A percentile compares a stretch with the other conserved stretches of the same genome.
These are phyloP conservation scores for Juglanconis oblonga DNA, from an alignment of 2,329 filamentous ascomycete species.

Conservation along the genomic window DNA sequence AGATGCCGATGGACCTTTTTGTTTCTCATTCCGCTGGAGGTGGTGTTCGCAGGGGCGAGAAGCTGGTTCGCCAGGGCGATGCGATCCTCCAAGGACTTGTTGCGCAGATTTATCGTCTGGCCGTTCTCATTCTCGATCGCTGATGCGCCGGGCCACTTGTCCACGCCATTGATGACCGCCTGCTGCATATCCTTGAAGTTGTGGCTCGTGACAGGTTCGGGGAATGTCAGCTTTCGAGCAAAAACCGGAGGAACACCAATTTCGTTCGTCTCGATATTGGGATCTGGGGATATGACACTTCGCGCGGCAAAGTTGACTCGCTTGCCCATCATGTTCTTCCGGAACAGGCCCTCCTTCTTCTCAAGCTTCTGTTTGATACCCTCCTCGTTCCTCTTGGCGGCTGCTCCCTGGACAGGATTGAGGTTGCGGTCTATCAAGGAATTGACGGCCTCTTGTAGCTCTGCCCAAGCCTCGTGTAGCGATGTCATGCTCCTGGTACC, in stretches of 20 bases:
- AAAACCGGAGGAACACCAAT: constrained; percentile 99
- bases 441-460: constrained; percentile 87
- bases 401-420: constrained; percentile 75
- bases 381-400: constrained; percentile 77
- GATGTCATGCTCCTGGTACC: constrained; percentile 37
- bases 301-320: constrained; percentile 97
- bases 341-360: constrained; percentile 97
- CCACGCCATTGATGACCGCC: constrained; percentile 89
- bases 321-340: constrained; percentile 99
- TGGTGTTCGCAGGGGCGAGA: constrained; percentile 75
- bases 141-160: constrained; percentile 90
- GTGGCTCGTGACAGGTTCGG: constrained; percentile 94
- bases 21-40: constrained; percentile 72
- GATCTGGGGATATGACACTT: constrained; percentile 96
- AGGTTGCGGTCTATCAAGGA: constrained; percentile 87
- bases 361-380: constrained; percentile 97
- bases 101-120: constrained; percentile 81
- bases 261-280: constrained; percentile 98
- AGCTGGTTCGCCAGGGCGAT: constrained; percentile 89
- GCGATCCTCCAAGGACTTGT: constrained; percentile 85
- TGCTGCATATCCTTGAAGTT: constrained; percentile 96
- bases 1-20: constrained; percentile 98
- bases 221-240: constrained; percentile 91
- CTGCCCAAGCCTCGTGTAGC: constrained; percentile 77
- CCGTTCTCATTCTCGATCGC: constrained; percentile 96